A percentile compares a stretch with the other conserved stretches of the same genome.
Conservation (phyloP, 495 filamentous ascomycete genomes). For the Letharia lupina region DNA sequence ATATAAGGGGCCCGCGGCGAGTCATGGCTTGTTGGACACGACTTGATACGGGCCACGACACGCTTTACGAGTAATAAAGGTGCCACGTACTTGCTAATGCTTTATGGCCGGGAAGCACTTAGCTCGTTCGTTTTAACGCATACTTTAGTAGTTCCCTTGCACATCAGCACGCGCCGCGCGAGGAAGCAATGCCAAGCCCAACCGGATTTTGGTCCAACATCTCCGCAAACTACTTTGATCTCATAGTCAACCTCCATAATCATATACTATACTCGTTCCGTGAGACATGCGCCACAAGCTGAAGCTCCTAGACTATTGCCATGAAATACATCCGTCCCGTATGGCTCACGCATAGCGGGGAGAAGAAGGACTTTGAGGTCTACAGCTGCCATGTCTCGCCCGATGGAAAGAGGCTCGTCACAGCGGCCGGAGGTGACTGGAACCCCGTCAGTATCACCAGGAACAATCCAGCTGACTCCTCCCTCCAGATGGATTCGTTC, state of each 20-base stretch:
- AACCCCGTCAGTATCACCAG: constrained; percentile 9
- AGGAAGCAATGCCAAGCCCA: constrained; percentile 1
- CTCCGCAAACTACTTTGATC: background rate
- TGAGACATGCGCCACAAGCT: constrained; percentile 13
- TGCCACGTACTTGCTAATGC: too few species aligned
- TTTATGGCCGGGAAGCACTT: too few species aligned
- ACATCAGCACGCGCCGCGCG: background rate
- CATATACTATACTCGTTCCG: background rate
- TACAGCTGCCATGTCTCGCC: constrained; percentile 96
- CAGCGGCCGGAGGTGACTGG: constrained; percentile 76
- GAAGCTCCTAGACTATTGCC: constrained; percentile 16
- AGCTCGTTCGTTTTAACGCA: too few species aligned
- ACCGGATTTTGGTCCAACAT: background rate
- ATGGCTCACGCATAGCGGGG: constrained; percentile 87
- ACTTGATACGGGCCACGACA: too few species aligned
- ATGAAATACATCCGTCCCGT: constrained; percentile 92
- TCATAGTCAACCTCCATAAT: background rate
- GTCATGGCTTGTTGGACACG: too few species aligned
- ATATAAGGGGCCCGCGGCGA: too few species aligned
- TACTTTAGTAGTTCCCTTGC: too few species aligned
- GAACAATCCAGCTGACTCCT: constrained; percentile 13
- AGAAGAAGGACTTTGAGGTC: constrained; percentile 94
- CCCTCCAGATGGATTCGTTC: constrained; percentile 77
- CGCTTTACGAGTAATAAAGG: too few species aligned
- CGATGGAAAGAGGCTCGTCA: constrained; percentile 82